Evolutionary conservation across 345 rosid species (phyloP).

Genomic region (Eucalyptus pauciflora): DNA sequence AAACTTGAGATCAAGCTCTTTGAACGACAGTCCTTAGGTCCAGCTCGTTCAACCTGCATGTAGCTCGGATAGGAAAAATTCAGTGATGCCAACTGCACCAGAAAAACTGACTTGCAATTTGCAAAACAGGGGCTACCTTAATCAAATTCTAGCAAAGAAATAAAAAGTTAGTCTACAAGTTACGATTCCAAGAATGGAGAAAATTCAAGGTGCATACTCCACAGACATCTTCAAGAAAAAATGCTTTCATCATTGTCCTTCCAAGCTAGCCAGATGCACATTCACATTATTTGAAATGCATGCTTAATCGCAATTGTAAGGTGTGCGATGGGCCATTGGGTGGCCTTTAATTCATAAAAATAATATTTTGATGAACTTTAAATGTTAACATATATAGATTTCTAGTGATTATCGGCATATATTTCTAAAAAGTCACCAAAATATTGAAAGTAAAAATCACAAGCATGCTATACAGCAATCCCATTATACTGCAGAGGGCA

Average conservation of each 20-base stretch:
- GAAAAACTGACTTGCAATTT: neutral
- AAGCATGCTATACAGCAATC: neutral
- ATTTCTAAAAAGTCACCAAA: neutral
- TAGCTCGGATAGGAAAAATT: constrained; percentile 74
- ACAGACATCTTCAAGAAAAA: neutral
- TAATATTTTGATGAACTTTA: neutral
- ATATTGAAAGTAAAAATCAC: neutral
- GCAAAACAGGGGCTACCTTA: neutral
- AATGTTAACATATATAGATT: neutral
- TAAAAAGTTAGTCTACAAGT: neutral
- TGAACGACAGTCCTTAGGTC: constrained; percentile 44
- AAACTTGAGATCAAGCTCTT: constrained; percentile 63
- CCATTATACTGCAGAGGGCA: neutral
- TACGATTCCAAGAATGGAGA: neutral
- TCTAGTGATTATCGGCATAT: neutral
- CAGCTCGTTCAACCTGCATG: constrained; percentile 62
- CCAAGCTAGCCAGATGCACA: neutral
- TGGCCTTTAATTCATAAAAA: neutral
- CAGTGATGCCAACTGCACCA: constrained; percentile 82
- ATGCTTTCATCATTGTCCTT: neutral
- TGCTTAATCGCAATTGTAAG: neutral
- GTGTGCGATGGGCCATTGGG: neutral
- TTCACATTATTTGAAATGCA: neutral
- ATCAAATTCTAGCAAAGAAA: neutral
- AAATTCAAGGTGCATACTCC: neutral